Evolutionary conservation across 225 moss, liverwort and hornwort species (phyloP).

Genomic region (Asterella californica): DNA sequence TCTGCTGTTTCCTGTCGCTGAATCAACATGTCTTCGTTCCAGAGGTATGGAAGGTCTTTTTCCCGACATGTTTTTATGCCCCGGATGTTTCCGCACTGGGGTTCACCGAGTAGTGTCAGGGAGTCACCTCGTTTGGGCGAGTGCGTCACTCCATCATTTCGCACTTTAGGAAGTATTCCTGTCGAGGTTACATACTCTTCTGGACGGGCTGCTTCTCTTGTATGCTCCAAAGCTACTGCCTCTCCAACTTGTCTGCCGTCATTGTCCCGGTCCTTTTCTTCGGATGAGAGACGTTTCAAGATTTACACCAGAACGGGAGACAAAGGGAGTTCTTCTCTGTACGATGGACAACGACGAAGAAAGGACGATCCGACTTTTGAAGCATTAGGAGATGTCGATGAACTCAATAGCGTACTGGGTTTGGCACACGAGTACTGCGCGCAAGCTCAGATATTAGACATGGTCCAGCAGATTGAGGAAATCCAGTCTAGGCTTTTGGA

Average conservation of each 20-base stretch:
- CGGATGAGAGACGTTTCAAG: constrained; percentile 19
- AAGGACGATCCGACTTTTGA: constrained; percentile 44
- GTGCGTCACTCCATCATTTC: background rate
- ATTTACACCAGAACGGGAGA: constrained; percentile 41
- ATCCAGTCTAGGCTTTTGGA: constrained; percentile 43
- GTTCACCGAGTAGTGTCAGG: background rate
- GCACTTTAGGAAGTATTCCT: background rate
- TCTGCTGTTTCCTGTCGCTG: background rate
- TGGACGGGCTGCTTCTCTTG: too few relatives aligned
- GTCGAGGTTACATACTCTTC: background rate
- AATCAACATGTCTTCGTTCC: constrained; percentile 4
- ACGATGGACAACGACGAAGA: constrained; percentile 39
- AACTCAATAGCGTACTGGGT: constrained; percentile 42
- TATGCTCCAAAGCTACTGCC: background rate
- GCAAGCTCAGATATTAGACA: constrained; percentile 23
- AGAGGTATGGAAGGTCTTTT: background rate
- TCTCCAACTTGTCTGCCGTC: background rate
- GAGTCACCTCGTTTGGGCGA: background rate
- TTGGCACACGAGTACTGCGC: constrained; percentile 39
- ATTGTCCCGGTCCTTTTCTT: constrained; percentile 3
- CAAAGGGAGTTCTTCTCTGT: constrained; percentile 35
- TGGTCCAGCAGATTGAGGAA: constrained; percentile 31
- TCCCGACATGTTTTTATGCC: background rate
- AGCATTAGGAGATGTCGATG: constrained; percentile 45
- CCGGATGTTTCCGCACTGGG: too few relatives aligned